A percentile compares a stretch with the other conserved stretches of the same genome.
phyloP scores from a whole-genome alignment of 148 eudicot species.

The Spergularia marina region DNA sequence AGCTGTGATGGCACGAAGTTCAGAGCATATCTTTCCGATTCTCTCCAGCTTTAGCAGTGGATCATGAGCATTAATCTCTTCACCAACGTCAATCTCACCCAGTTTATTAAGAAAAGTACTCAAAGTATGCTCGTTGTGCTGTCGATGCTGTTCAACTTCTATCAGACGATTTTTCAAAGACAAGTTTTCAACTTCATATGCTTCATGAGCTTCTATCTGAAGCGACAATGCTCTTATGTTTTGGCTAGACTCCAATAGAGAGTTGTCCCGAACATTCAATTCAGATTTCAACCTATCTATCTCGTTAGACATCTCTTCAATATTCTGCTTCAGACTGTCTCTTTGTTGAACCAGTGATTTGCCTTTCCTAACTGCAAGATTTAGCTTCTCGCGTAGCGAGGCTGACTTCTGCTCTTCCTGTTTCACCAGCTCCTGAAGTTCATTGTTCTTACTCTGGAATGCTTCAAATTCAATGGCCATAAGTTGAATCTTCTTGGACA shows the following conservation, averaged over 20 bases:
- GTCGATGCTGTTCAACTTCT: constrained; percentile 48
- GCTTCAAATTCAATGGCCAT: constrained; percentile 50
- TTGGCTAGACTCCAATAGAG: constrained; percentile 49
- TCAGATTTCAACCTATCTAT: constrained; percentile 57
- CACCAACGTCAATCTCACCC: constrained; percentile 44
- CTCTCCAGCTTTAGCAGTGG: constrained; percentile 66
- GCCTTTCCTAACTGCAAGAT: constrained; percentile 91
- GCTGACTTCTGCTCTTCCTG: constrained; percentile 93
- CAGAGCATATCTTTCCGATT: constrained; percentile 47
- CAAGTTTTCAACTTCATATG: constrained; percentile 50
- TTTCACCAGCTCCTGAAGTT: constrained; percentile 56
- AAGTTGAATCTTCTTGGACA: constrained; percentile 46
- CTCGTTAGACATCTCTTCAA: constrained; percentile 60
- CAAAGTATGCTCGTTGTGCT: constrained; percentile 54
- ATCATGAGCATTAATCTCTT: constrained; percentile 36
- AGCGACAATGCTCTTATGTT: constrained; percentile 48
- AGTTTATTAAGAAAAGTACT: constrained; percentile 47
- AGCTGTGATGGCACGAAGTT: constrained; percentile 44
- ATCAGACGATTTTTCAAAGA: constrained; percentile 51
- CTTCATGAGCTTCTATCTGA: constrained; percentile 44
- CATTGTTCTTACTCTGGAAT: constrained; percentile 38
- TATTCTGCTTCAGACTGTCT: constrained; percentile 73
- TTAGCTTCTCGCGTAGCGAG: constrained; percentile 83
- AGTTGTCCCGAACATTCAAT: constrained; percentile 42
- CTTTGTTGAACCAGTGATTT: constrained; percentile 89